Percentiles rank a stretch among this genome's conserved stretches.
Conservation (phyloP, 495 filamentous ascomycete genomes). For the Neurospora pannonica region DNA sequence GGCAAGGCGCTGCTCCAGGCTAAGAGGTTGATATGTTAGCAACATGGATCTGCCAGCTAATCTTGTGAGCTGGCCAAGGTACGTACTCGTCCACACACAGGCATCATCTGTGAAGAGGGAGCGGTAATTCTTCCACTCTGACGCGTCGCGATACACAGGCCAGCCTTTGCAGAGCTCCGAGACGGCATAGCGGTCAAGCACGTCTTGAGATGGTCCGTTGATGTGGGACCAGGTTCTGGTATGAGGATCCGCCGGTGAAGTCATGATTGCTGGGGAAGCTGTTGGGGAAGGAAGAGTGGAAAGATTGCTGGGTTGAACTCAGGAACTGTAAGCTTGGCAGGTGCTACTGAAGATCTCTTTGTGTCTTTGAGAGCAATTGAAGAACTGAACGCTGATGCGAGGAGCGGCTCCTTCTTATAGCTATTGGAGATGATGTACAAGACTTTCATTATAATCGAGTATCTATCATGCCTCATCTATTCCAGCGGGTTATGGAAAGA, state of each 20-base stretch:
- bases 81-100: slow-evolving; percentile 49
- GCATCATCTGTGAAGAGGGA: slow-evolving; percentile 51
- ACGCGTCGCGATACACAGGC: slow-evolving; percentile 56
- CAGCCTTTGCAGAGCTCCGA: slow-evolving; percentile 58
- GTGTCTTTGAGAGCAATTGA: not conserved
- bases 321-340: not conserved
- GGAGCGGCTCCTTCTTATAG: not conserved
- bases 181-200: slow-evolving; percentile 45
- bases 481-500: not conserved
- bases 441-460: not conserved
- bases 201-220: slow-evolving; percentile 41
- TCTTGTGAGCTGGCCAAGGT: not conserved
- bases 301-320: not conserved
- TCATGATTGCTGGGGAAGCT: slow-evolving; percentile 22
- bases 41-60: not conserved
- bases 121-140: slow-evolving; percentile 57
- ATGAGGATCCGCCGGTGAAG: slow-evolving; percentile 35
- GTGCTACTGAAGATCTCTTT: not conserved
- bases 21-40: slow-evolving; percentile 6
- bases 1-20: slow-evolving; percentile 48
- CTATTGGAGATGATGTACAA: not conserved
- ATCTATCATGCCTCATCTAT: not conserved
- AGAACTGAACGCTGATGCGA: not conserved
- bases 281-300: not conserved
- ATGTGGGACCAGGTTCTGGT: slow-evolving; percentile 40